Conservation (phyloP, 768 basidiomycete genomes). For the Antrodiella citrinella region DNA sequence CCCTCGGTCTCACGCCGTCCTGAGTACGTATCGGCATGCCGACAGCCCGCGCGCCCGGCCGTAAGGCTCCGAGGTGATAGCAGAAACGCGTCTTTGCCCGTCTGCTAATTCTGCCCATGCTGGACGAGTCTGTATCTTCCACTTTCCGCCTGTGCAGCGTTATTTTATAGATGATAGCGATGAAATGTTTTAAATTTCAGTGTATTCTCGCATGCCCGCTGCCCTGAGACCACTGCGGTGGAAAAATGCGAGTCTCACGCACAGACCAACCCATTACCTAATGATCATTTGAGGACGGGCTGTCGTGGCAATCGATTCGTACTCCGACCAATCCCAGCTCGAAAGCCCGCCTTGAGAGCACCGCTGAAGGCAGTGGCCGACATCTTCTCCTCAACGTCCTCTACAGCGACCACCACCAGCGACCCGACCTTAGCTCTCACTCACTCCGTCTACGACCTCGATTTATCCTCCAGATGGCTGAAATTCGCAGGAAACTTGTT, state of each 20-base stretch:
- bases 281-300: slow-evolving; percentile 4
- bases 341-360: slow-evolving; percentile 21
- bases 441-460: slow-evolving; percentile 4
- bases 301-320: slow-evolving; percentile 10
- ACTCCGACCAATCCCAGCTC: slow-evolving; percentile 12
- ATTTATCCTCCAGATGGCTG: slow-evolving; percentile 55
- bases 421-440: slow-evolving; percentile 6
- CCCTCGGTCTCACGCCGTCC: too few species aligned
- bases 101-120: neutral
- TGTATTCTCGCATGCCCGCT: neutral
- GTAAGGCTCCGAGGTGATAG: neutral
- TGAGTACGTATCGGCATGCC: too few species aligned
- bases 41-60: too few species aligned
- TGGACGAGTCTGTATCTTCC: too few species aligned
- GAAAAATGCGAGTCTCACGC: slow-evolving; percentile 13
- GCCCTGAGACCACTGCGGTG: neutral
- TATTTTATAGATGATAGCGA: neutral
- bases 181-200: neutral
- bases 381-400: neutral
- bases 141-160: neutral
- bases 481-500: slow-evolving; percentile 97
- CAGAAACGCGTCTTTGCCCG: neutral
- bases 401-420: slow-evolving; percentile 11
- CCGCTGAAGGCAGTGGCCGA: slow-evolving; percentile 1
- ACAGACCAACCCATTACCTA: slow-evolving; percentile 15